phyloP scores from a whole-genome alignment of 2,329 filamentous ascomycete species.

The Penicillium fuscoglaucum region DNA sequence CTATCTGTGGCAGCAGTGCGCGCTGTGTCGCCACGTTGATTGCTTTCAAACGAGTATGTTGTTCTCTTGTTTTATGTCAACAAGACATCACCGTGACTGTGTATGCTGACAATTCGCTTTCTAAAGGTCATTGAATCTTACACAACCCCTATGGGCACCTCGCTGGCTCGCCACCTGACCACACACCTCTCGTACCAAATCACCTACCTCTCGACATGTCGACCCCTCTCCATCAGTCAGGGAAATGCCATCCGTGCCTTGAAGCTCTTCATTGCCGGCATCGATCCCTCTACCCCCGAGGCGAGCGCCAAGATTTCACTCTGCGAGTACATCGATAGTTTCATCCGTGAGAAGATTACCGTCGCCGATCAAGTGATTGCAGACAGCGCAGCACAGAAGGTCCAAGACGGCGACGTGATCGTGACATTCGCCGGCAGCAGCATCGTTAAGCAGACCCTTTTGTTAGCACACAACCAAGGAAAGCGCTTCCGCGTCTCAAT shows the following conservation, averaged over 20 bases:
- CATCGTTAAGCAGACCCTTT: slow-evolving; percentile 78
- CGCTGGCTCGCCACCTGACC: slow-evolving; percentile 85
- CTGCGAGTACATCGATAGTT: slow-evolving; percentile 78
- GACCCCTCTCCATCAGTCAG: slow-evolving; percentile 96
- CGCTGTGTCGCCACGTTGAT: slow-evolving; percentile 83
- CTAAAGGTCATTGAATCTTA: slow-evolving; percentile 85
- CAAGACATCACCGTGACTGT: not conserved
- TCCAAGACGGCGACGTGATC: slow-evolving; percentile 76
- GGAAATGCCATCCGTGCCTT: slow-evolving; percentile 94
- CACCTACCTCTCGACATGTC: slow-evolving; percentile 86
- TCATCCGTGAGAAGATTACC: slow-evolving; percentile 86
- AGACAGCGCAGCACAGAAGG: slow-evolving; percentile 70
- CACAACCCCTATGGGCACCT: slow-evolving; percentile 78
- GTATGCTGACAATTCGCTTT: slow-evolving; percentile 20
- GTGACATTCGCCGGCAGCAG: slow-evolving; percentile 84
- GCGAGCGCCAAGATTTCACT: slow-evolving; percentile 76
- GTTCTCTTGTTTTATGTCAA: not conserved
- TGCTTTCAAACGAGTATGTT: slow-evolving; percentile 78
- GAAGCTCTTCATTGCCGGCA: slow-evolving; percentile 86
- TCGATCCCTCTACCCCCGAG: slow-evolving; percentile 84
- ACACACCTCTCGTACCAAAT: slow-evolving; percentile 94
- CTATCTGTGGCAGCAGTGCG: slow-evolving; percentile 84
- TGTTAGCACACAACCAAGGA: slow-evolving; percentile 68
- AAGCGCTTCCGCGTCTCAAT: slow-evolving; percentile 81
- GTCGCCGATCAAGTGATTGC: slow-evolving; percentile 85